These are phyloP conservation scores for Trifolium dubium DNA, from an alignment of 306 rosid species.

Conservation along the genomic window DNA sequence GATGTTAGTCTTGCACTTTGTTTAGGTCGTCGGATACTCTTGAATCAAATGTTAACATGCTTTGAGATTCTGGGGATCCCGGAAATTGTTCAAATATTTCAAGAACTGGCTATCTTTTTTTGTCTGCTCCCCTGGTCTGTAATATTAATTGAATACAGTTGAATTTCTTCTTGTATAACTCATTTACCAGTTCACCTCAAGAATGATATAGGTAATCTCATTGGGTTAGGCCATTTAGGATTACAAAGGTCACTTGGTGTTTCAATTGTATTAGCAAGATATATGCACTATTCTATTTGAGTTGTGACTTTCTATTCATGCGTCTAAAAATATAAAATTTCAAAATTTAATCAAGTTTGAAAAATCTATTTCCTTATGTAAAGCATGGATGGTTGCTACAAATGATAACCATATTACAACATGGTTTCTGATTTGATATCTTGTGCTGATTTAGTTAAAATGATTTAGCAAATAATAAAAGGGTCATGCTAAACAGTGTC, in stretches of 20 bases:
- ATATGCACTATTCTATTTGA: not conserved
- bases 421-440: no score
- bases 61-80: slow-evolving; percentile 13
- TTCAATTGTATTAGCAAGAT: not conserved
- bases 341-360: not conserved
- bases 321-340: not conserved
- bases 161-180: slow-evolving; percentile 13
- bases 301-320: not conserved
- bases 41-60: slow-evolving; percentile 18
- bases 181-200: not conserved
- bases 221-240: slow-evolving; percentile 26
- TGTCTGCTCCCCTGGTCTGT: not conserved
- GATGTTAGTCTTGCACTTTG: not conserved
- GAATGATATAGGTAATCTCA: slow-evolving; percentile 35
- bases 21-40: slow-evolving; percentile 17
- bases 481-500: no score
- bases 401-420: no score
- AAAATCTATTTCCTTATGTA: not conserved
- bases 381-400: not conserved
- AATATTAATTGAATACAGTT: slow-evolving; percentile 15
- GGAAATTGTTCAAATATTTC: slow-evolving; percentile 23
- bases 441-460: no score
- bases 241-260: slow-evolving; percentile 3
- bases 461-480: no score
- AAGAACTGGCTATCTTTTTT: not conserved